A percentile compares a stretch with the other conserved stretches of the same genome.
These are phyloP conservation scores for Nitzschia sp. DNA, from an alignment of 108 stramenopile genomes.

Conservation along the genomic window DNA sequence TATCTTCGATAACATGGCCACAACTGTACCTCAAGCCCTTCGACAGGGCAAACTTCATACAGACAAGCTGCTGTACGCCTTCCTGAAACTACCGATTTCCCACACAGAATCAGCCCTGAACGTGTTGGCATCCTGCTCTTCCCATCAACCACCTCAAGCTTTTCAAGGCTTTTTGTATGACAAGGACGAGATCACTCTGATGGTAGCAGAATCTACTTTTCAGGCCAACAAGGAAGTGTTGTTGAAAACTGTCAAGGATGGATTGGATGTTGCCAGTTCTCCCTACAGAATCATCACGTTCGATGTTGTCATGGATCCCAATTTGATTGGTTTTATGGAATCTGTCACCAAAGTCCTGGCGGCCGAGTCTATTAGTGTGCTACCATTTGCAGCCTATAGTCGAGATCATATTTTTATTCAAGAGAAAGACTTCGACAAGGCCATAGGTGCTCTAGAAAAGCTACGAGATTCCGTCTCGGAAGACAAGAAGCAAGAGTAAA, in stretches of 20 bases:
- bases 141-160: not conserved
- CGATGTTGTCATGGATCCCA: conserved; percentile 31
- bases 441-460: conserved; percentile 10
- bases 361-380: conserved; percentile 14
- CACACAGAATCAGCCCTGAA: not conserved
- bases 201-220: conserved; percentile 4
- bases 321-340: conserved; percentile 29
- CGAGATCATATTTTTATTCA: conserved; percentile 28
- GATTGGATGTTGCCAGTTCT: not conserved
- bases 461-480: not conserved
- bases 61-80: not conserved
- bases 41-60: conserved; percentile 6
- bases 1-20: not conserved
- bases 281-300: conserved; percentile 30
- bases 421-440: conserved; percentile 18
- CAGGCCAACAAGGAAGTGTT: not conserved
- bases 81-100: not conserved
- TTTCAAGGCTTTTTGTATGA: conserved; percentile 6
- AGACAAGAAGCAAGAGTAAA: not conserved
- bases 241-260: not conserved
- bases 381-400: conserved; percentile 33
- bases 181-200: conserved; percentile 27
- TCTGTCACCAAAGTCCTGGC: conserved; percentile 23
- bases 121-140: not conserved
- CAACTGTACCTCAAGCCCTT: not conserved